Evolutionary conservation across 495 filamentous ascomycete genomes (phyloP).

Genomic region (Penicillium argentinense): DNA sequence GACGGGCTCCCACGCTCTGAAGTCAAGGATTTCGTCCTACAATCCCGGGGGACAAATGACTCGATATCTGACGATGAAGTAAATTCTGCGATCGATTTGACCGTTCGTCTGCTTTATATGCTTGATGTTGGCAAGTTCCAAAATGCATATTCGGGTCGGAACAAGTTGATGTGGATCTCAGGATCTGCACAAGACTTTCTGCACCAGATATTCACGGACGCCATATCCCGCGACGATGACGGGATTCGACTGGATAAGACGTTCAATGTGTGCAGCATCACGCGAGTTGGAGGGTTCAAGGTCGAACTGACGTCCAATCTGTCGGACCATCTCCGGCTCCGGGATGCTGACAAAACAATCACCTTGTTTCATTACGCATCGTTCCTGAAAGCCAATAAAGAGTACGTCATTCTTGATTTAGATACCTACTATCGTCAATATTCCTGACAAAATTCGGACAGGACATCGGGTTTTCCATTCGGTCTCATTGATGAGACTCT

Average conservation of each 20-base stretch:
- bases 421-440: no score
- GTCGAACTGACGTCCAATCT: conserved; percentile 45
- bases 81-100: neutral
- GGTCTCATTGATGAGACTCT: conserved; percentile 46
- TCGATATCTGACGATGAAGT: neutral
- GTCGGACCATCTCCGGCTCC: conserved; percentile 41
- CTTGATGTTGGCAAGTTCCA: neutral
- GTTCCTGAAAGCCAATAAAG: conserved; percentile 31
- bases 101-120: neutral
- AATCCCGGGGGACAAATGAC: neutral
- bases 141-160: neutral
- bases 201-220: neutral
- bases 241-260: neutral
- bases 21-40: neutral
- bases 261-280: neutral
- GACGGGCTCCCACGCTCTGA: neutral
- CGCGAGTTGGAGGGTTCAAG: conserved; percentile 36
- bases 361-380: conserved; percentile 44
- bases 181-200: neutral
- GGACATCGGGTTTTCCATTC: conserved; percentile 20
- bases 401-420: conserved; percentile 1
- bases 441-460: no score
- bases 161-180: neutral
- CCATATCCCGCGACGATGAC: neutral
- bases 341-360: conserved; percentile 41